Evolutionary conservation across 1,139 yeast species (phyloP).

Genomic region (Geotrichum candidum): DNA sequence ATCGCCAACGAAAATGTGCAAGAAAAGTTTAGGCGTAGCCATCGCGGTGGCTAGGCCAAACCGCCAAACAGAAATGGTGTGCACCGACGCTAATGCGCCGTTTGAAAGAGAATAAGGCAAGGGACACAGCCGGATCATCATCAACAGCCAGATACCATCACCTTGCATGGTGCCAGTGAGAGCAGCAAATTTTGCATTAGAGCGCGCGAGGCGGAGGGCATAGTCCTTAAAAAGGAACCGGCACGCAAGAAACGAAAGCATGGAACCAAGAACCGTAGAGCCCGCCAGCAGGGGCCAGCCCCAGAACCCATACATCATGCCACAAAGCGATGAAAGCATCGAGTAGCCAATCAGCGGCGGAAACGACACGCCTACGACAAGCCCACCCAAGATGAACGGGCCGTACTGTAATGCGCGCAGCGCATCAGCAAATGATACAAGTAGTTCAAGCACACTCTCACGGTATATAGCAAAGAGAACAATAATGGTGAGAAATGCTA

Average conservation of each 20-base stretch:
- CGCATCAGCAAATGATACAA: conserved; percentile 44
- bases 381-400: conserved; percentile 45
- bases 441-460: conserved; percentile 39
- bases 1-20: conserved; percentile 76
- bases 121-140: conserved; percentile 78
- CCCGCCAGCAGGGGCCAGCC: conserved; percentile 79
- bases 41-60: conserved; percentile 46
- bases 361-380: conserved; percentile 53
- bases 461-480: conserved; percentile 44
- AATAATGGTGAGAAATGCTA: conserved; percentile 18
- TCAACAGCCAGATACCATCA: conserved; percentile 60
- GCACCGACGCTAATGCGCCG: conserved; percentile 86
- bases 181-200: conserved; percentile 65
- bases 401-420: conserved; percentile 48
- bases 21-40: conserved; percentile 73
- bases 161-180: conserved; percentile 65
- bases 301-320: conserved; percentile 75
- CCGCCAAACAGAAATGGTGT: conserved; percentile 50
- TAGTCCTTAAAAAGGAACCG: conserved; percentile 52
- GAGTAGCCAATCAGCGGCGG: conserved; percentile 90
- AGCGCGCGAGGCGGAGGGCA: conserved; percentile 48
- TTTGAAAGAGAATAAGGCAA: conserved; percentile 88
- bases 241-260: conserved; percentile 63
- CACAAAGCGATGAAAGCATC: conserved; percentile 61
- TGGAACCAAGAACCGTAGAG: conserved; percentile 70